Percentiles rank a stretch among this genome's conserved stretches.
Evolutionary conservation across 2,329 filamentous ascomycete genomes (phyloP).

Genomic region (Aspergillus sp.): DNA sequence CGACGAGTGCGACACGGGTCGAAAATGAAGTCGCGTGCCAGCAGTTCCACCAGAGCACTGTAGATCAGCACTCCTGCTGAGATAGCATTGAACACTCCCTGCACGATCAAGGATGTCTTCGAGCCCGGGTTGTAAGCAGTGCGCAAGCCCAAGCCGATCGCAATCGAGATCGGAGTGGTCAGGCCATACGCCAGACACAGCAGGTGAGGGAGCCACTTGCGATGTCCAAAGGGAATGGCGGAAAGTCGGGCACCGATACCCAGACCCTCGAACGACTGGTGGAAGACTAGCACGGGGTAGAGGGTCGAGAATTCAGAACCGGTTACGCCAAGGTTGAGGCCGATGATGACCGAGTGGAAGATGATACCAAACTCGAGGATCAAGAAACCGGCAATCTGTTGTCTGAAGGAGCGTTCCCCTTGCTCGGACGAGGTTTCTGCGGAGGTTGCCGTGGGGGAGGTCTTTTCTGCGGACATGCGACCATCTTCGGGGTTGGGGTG

Average conservation of each 20-base stretch:
- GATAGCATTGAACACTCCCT: constrained; percentile 3
- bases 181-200: constrained; percentile 1
- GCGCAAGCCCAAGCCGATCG: constrained; percentile 1
- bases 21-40: constrained; percentile 5
- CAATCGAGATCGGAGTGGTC: constrained; percentile 5
- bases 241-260: constrained; percentile 63
- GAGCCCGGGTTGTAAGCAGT: constrained; percentile 1
- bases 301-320: constrained; percentile 59
- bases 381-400: constrained; percentile 44
- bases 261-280: constrained; percentile 64
- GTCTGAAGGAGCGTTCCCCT: constrained; percentile 33
- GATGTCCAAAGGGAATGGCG: constrained; percentile 52
- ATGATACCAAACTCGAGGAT: constrained; percentile 64
- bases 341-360: constrained; percentile 66
- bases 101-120: constrained; percentile 2
- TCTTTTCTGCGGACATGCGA: not conserved
- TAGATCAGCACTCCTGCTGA: constrained; percentile 2
- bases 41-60: constrained; percentile 3
- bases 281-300: constrained; percentile 63
- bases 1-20: constrained; percentile 3
- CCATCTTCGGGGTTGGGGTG: not conserved
- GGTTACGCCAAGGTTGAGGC: constrained; percentile 61
- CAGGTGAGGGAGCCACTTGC: not conserved
- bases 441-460: not conserved
- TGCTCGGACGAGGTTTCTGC: constrained; percentile 7